These are phyloP conservation scores for Pharus latifolius DNA, from an alignment of 176 grass and related monocot species.

Conservation along the genomic window DNA sequence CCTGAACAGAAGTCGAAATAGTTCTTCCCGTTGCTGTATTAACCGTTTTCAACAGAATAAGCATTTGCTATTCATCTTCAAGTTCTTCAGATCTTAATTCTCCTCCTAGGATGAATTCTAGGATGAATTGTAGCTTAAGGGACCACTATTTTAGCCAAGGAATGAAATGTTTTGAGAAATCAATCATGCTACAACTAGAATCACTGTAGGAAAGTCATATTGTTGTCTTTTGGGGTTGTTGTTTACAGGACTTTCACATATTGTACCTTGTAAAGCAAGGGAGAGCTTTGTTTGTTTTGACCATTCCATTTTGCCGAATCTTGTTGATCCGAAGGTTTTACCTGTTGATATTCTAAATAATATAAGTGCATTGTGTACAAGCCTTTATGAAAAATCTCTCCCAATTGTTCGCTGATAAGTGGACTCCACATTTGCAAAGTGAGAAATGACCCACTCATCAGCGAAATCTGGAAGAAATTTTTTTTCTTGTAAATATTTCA, in stretches of 20 bases:
- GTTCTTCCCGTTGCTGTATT: not conserved
- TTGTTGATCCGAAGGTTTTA: not conserved
- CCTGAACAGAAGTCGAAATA: constrained; percentile 67
- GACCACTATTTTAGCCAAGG: not conserved
- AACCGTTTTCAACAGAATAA: constrained; percentile 19
- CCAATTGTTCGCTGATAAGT: too few relatives aligned
- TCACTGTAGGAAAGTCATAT: not conserved
- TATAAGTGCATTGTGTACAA: too few relatives aligned
- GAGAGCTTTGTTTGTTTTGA: too few relatives aligned
- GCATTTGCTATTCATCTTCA: not conserved
- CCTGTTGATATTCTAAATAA: not conserved
- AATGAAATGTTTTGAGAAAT: constrained; percentile 9
- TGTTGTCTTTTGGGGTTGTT: not conserved
- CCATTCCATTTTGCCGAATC: too few relatives aligned
- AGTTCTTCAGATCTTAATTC: constrained; percentile 9
- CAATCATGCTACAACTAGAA: not conserved
- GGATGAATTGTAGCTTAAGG: constrained; percentile 6
- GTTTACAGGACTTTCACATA: not conserved
- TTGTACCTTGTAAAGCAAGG: too few relatives aligned
- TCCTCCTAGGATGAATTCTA: not conserved
- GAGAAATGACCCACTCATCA: too few relatives aligned
- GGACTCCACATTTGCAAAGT: too few relatives aligned
- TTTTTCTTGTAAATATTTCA: too few relatives aligned
- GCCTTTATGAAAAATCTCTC: too few relatives aligned
- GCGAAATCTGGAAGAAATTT: too few relatives aligned